Conservation (phyloP, 1,284 basidiomycete genomes). For the Cryptococcus sp. region DNA sequence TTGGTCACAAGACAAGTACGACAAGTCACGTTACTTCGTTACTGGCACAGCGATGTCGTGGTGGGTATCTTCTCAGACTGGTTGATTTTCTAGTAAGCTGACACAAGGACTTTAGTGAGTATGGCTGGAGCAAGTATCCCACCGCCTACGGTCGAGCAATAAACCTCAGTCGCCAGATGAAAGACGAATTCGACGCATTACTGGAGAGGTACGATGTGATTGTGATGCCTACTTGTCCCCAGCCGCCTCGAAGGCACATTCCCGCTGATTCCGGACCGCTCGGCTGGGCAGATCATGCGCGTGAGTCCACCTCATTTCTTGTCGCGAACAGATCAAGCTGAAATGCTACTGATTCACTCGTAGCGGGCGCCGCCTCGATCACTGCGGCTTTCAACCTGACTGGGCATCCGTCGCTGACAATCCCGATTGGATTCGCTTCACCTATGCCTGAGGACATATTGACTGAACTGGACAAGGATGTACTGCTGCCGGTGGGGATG, state of each 20-base stretch:
- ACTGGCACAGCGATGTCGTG: slow-evolving; percentile 27
- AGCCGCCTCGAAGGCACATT: slow-evolving; percentile 23
- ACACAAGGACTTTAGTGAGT: slow-evolving; percentile 17
- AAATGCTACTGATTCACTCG: not conserved
- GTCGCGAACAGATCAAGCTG: slow-evolving; percentile 9
- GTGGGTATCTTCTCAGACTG: slow-evolving; percentile 7
- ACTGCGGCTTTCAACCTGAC: slow-evolving; percentile 37
- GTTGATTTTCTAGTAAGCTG: not conserved
- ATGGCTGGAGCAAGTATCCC: slow-evolving; percentile 29
- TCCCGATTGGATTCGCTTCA: slow-evolving; percentile 19
- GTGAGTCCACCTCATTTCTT: not conserved
- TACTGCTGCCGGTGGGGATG: slow-evolving; percentile 52
- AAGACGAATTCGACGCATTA: slow-evolving; percentile 53
- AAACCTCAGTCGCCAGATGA: slow-evolving; percentile 51
- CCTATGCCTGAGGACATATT: slow-evolving; percentile 20
- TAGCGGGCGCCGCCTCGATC: slow-evolving; percentile 25
- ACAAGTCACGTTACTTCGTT: slow-evolving; percentile 38
- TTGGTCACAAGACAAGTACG: slow-evolving; percentile 55
- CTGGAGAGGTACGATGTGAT: slow-evolving; percentile 55
- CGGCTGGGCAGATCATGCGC: slow-evolving; percentile 21
- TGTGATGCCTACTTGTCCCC: slow-evolving; percentile 56
- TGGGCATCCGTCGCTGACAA: slow-evolving; percentile 24
- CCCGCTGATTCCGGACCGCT: slow-evolving; percentile 16
- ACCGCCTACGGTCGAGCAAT: slow-evolving; percentile 31
- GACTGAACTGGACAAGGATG: slow-evolving; percentile 28